Base-by-base conservation (phyloP, 1,139 yeast genomes). In the Arxiozyma slooffiae region DNA sequence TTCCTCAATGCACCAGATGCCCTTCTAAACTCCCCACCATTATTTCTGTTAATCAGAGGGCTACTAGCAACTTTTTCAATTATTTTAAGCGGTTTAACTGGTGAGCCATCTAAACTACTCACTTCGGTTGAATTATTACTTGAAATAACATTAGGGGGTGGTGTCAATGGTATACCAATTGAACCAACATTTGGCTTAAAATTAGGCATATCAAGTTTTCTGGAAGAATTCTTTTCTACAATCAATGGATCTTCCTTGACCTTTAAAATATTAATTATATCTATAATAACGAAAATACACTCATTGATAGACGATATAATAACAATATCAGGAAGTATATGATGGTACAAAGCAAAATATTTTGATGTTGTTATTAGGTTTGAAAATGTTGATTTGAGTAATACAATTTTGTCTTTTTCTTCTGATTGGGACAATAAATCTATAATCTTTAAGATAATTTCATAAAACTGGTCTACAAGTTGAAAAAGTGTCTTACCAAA, bases 221-320 rank as follows among this genome's bases (percentile, higher is more conserved):
- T 26, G 7, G 21, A 21, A 22, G 41, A 34, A 11, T 14, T 20
- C 21, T 24, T 17, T 7, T 38, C 7, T 7, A 14, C 5, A 7
- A 6, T 1, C n/a, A 14, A 2, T 16, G 7, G 49, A 24, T 44
- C 55, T 17, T 48, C 59, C 30, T 63, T 62, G 48, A 84, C 69
- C 61, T 80, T 83, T 36, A 77, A 80, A 4, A 74, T 69, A 36
- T 78, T 71, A 37, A 85, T 68, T 52, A 85, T 73, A 58, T 87
- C 94, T 60, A 88, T 81, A 11, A 87, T 77, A 1, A 88, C 75
- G 59, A 82, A 84, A 18, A 83, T 76, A 44, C 89, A 70, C 62
- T 88, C 96, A 41, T 87, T 78, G 9, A 88, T 72, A 0, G 97
- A 82, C 26, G 90, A 79, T 67, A 87, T 86, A 42, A 89, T 74